Evolutionary conservation across 2,329 filamentous ascomycete genomes (phyloP).

Genomic region (Stemphylium beticola): DNA sequence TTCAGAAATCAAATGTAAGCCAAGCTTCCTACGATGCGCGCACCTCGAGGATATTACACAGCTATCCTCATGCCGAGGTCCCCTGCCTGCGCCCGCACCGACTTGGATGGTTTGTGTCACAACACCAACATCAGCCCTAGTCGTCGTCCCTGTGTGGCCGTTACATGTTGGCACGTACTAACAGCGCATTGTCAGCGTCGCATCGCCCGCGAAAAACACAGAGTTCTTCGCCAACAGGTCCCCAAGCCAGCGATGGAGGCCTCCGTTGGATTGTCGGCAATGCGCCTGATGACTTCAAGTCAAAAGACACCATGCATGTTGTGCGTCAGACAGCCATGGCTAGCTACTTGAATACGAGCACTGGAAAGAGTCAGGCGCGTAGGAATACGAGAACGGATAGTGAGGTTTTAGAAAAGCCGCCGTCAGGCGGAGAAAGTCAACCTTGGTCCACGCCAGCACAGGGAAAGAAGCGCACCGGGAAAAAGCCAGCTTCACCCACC

Average conservation of each 20-base stretch:
- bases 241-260: constrained; percentile 10
- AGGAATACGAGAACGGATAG: constrained; percentile 18
- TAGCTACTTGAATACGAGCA: constrained; percentile 34
- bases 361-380: constrained; percentile 24
- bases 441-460: constrained; percentile 8
- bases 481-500: constrained; percentile 11
- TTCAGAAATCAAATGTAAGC: constrained; percentile 32
- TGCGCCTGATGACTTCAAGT: constrained; percentile 41
- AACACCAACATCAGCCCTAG: neutral
- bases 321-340: constrained; percentile 48
- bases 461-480: neutral
- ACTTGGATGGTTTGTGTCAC: neutral
- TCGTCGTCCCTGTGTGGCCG: neutral
- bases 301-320: constrained; percentile 39
- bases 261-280: constrained; percentile 44
- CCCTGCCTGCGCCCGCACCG: constrained; percentile 1
- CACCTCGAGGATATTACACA: neutral
- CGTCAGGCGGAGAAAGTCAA: constrained; percentile 18
- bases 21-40: constrained; percentile 7
- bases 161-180: constrained; percentile 1
- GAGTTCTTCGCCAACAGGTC: constrained; percentile 15
- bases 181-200: constrained; percentile 10
- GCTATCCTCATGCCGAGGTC: constrained; percentile 7
- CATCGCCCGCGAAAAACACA: constrained; percentile 10
- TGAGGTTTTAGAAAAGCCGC: constrained; percentile 27